A percentile compares a stretch with the other conserved stretches of the same genome.
Conservation (phyloP, 2,329 filamentous ascomycete genomes). For the Verticillium klebahnii region DNA sequence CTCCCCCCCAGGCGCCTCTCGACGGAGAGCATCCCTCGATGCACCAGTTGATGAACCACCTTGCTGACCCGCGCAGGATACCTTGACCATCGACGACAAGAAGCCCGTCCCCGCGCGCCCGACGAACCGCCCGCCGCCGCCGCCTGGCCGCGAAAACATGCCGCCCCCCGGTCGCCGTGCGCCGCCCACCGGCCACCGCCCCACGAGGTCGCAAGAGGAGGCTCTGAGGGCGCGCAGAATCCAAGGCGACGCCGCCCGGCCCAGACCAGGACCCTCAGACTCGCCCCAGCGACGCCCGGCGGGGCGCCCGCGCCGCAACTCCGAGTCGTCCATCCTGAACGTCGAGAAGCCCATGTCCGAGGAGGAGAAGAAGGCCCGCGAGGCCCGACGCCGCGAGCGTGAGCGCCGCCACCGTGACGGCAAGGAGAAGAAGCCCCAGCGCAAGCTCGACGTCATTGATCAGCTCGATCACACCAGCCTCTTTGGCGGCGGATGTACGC, state of each 20-base stretch:
- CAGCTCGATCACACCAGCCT: slow-evolving; percentile 95
- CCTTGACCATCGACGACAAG: slow-evolving; percentile 62
- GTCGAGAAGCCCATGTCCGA: slow-evolving; percentile 55
- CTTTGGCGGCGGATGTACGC: slow-evolving; percentile 84
- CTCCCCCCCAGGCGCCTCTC: no score
- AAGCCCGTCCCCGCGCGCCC: slow-evolving; percentile 26
- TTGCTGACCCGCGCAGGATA: slow-evolving; percentile 47
- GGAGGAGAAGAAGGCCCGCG: slow-evolving; percentile 49
- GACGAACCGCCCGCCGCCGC: slow-evolving; percentile 32
- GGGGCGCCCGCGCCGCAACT: slow-evolving; percentile 65
- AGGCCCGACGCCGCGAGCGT: slow-evolving; percentile 46
- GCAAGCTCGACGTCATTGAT: slow-evolving; percentile 83
- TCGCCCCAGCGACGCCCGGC: slow-evolving; percentile 37
- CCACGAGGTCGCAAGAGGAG: slow-evolving; percentile 63
- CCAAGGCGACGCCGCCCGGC: slow-evolving; percentile 30
- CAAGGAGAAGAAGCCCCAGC: slow-evolving; percentile 43
- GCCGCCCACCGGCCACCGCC: slow-evolving; percentile 50
- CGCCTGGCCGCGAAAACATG: slow-evolving; percentile 40
- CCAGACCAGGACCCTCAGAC: slow-evolving; percentile 15
- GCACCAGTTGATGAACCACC: not conserved
- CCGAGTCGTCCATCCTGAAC: slow-evolving; percentile 70
- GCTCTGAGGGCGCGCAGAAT: slow-evolving; percentile 46
- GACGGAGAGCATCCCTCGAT: no score
- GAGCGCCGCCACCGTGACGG: slow-evolving; percentile 45
- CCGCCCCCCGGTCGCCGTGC: slow-evolving; percentile 39